Evolutionary conservation across 2,329 filamentous ascomycete genomes (phyloP), one percentile per base, ranked within the genome.

Genomic region (Lasiodiplodia sp.): DNA sequence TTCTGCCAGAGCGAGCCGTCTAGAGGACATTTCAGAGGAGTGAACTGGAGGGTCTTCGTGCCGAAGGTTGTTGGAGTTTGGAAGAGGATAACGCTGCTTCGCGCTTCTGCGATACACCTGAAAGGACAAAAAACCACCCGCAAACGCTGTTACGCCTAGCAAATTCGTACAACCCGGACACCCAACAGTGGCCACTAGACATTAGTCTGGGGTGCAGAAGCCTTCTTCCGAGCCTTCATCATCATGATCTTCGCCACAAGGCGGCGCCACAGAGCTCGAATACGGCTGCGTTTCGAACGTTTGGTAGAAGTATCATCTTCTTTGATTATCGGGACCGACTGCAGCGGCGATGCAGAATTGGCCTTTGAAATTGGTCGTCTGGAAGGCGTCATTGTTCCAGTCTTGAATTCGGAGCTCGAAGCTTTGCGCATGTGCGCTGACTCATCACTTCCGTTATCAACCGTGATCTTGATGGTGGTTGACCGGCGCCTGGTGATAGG

Each of bases 221-320:
- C 10, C 7, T 14, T 23, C 10, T 49, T 23, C 37, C 49, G 23
- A 34, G 40, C 38, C 64, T 58, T 51, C 12, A 23, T 60, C 31
- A 49, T 18, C 65, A 60, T 7, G n/a, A 67, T 14, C 25, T 60
- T 67, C 1, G 44, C 44, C 2, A 67, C n/a, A 10, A 67, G 10
- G 7, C 65, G 53, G 11, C 65, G 65, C 65, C 65, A 67, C 4
- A 58, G 25, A 21, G 18, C 25, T 51, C 44, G 31, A 52, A 67
- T 38, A 23, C 65, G 55, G 0, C 21, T 11, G 18, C 65, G 38
- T 16, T 60, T 67, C n/a, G 47, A 63, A 16, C 37, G 44, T 16
- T 52, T 52, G 60, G 44, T 52, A 7, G 44, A 62, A 23, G 56
- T 7, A 7, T 56, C 12, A 28, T 53, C 51, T 53, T 23, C 18